Conservation (phyloP, 306 rosid genomes). For the Casuarina cunninghamiana region DNA sequence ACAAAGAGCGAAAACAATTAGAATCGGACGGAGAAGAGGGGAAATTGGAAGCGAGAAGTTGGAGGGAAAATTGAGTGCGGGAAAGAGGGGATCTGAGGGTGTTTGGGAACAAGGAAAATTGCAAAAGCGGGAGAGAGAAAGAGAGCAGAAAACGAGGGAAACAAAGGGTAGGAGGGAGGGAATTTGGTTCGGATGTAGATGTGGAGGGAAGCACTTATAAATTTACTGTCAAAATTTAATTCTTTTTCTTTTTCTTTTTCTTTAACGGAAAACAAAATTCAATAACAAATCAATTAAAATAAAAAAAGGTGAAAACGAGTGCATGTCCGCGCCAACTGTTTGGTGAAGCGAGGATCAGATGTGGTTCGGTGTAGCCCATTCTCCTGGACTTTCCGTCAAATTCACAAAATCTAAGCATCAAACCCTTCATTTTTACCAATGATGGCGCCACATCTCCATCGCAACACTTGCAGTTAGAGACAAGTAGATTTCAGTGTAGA, state of each 20-base stretch:
- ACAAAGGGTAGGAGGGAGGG: slow-evolving; percentile 57
- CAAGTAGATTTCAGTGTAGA: neutral
- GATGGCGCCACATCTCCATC: too few species aligned
- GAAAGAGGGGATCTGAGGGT: slow-evolving; percentile 46
- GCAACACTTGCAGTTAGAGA: too few species aligned
- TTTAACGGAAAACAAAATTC: neutral
- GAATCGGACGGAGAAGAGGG: slow-evolving; percentile 5
- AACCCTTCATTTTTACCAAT: too few species aligned
- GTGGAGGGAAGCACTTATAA: slow-evolving; percentile 86
- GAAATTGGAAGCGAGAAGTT: slow-evolving; percentile 15
- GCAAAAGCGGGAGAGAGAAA: slow-evolving; percentile 71
- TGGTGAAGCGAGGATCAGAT: slow-evolving; percentile 22
- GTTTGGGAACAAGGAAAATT: slow-evolving; percentile 48
- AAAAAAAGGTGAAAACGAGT: neutral
- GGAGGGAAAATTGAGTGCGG: slow-evolving; percentile 12
- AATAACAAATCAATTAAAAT: neutral
- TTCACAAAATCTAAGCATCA: too few species aligned
- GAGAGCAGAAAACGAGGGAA: slow-evolving; percentile 86
- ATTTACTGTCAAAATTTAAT: slow-evolving; percentile 15
- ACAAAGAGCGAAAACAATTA: neutral
- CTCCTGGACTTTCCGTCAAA: neutral
- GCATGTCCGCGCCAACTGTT: slow-evolving; percentile 4
- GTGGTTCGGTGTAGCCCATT: neutral
- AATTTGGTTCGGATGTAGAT: slow-evolving; percentile 90
- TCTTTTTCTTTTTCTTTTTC: neutral